A percentile compares a stretch with the other conserved stretches of the same genome.
Conservation (phyloP, 2,329 filamentous ascomycete species). For the Aspergillus novofumigatus region DNA sequence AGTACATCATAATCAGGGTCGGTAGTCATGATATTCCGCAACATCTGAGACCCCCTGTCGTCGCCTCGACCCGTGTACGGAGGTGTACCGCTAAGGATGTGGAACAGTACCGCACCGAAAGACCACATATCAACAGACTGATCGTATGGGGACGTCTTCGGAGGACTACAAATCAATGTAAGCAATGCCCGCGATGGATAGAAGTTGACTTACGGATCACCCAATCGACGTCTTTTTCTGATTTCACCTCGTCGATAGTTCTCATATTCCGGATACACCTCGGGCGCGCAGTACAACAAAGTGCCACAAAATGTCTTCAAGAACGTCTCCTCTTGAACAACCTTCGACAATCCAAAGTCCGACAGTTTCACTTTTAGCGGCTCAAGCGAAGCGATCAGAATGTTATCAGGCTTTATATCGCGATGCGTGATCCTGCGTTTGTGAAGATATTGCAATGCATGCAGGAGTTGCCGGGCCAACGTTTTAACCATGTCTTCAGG, state of each 20-base stretch:
- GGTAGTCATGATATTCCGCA: conserved; percentile 76
- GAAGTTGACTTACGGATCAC: conserved; percentile 37
- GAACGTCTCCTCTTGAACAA: conserved; percentile 87
- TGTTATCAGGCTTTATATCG: conserved; percentile 99
- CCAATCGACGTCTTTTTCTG: conserved; percentile 59
- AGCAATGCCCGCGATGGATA: background rate
- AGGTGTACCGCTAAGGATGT: conserved; percentile 70
- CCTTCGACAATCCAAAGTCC: conserved; percentile 95
- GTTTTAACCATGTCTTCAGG: conserved; percentile 64
- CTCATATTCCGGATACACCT: conserved; percentile 83
- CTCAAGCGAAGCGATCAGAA: conserved; percentile 69
- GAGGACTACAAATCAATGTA: conserved; percentile 34
- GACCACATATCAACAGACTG: conserved; percentile 97
- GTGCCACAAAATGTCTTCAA: conserved; percentile 96
- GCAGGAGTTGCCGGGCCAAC: conserved; percentile 66
- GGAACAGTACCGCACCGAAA: conserved; percentile 86
- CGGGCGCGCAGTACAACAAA: conserved; percentile 89
- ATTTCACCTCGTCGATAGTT: conserved; percentile 59
- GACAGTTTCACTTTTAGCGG: conserved; percentile 86
- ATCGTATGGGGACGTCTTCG: conserved; percentile 65
- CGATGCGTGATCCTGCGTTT: conserved; percentile 86
- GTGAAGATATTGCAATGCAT: conserved; percentile 83
- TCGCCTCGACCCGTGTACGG: conserved; percentile 78
- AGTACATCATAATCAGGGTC: conserved; percentile 65
- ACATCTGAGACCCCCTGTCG: conserved; percentile 71